Base-by-base conservation (phyloP, 148 eudicot species). In the Arbutus unedo region DNA sequence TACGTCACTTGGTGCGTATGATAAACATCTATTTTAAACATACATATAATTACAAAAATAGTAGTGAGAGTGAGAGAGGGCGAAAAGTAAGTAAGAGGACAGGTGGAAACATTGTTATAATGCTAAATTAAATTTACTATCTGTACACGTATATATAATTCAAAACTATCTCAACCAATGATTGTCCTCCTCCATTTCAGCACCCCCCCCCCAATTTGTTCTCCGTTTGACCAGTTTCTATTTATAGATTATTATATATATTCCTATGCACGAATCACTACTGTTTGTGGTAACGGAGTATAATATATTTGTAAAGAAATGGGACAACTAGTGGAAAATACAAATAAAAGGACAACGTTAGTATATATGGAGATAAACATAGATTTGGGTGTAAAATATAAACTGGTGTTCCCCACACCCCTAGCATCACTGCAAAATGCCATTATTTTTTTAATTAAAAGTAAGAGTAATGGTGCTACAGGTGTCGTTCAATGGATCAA, bases 131-230 rank as follows among this genome's bases (percentile, higher is more conserved):
- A 2, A 4, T 9, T 18, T 57, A 11, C 1, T 57, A 10, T 16
- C 4, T 57, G 14, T 0, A 45, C 10, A 45, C 49, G 31, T 19
- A 73, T 8, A n/a, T 44, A 3, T 15, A 0, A 66, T 75, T 74
- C 0, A 21, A 48, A 75, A 75, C 19, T 6, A n/a, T 74, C 7
- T 47, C 25, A 47, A 23, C 77, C n/a, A 74, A 74, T 74, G 23
- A 74, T 74, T 45, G 77, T 47, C 77, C 77, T 47, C 77, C 77
- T 74, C 55, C 55, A 74, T 8, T 0, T 31, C 77, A 74, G 47
- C 77, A n/a, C 14, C 31, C 48, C 48, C 19, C 62, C 31, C 48
- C 48, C 19, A 3, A 67, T 67, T 31, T 67, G 44, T 38, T 10
- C 72, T 67, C 18, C 48, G 41, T 70, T 70, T 70, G n/a, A 41